Evolutionary conservation across 176 grass and related monocot species (phyloP).

Genomic region (Phyllostachys edulis): DNA sequence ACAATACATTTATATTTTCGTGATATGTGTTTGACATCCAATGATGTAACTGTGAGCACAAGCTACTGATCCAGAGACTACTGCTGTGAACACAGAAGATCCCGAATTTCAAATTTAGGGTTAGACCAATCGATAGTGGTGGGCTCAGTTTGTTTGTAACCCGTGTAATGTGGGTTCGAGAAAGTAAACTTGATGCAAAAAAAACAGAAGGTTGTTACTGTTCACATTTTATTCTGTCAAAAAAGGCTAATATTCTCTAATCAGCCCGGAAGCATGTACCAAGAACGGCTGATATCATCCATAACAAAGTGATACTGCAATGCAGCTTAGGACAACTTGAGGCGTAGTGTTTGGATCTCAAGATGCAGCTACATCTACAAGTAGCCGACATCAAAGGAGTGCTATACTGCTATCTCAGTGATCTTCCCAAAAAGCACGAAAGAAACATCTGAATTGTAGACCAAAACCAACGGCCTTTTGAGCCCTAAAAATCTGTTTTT

Average conservation of each 20-base stretch:
- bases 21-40: too few species aligned
- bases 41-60: too few species aligned
- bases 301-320: background rate
- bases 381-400: background rate
- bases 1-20: too few species aligned
- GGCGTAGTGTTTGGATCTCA: too few species aligned
- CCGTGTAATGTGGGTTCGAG: background rate
- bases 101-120: too few species aligned
- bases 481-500: background rate
- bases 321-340: background rate
- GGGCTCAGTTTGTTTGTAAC: background rate
- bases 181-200: background rate
- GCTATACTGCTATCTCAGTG: background rate
- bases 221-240: background rate
- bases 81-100: too few species aligned
- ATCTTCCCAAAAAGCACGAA: slow-evolving; percentile 31
- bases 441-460: slow-evolving; percentile 30
- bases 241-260: background rate
- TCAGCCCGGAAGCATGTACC: too few species aligned
- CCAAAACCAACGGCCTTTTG: slow-evolving; percentile 1
- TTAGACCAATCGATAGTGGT: too few species aligned
- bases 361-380: background rate
- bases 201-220: background rate
- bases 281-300: too few species aligned
- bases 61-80: too few species aligned